These are phyloP conservation scores for Cladophialophora yegresii DNA, from an alignment of 2,329 filamentous ascomycete genomes.

Conservation along the genomic window DNA sequence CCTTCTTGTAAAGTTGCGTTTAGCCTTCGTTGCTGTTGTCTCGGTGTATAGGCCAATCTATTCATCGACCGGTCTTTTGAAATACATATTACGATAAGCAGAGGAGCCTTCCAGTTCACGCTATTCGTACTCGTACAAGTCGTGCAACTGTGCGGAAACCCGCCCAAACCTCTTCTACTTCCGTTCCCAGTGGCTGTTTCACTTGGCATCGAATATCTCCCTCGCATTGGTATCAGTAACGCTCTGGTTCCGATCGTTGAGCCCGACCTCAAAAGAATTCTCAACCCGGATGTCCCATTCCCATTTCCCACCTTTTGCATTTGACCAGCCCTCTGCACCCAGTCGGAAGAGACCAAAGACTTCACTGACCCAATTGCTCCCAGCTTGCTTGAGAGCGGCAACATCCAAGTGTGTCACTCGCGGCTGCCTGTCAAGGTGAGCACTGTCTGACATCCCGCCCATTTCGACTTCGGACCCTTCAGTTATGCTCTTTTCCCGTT, in stretches of 20 bases:
- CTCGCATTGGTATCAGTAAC: conserved; percentile 4
- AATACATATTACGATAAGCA: conserved; percentile 1
- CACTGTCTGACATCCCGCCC: conserved; percentile 7
- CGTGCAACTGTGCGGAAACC: not conserved
- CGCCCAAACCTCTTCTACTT: not conserved
- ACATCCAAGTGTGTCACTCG: conserved; percentile 14
- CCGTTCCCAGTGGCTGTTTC: not conserved
- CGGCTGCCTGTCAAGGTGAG: not conserved
- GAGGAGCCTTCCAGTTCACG: not conserved
- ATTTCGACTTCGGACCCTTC: conserved; percentile 21
- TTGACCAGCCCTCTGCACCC: conserved; percentile 21
- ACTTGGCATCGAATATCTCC: not conserved
- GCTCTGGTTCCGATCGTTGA: conserved; percentile 17
- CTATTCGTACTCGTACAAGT: not conserved
- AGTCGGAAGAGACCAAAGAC: conserved; percentile 24
- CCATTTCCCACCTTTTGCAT: conserved; percentile 11
- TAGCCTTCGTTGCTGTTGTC: not conserved
- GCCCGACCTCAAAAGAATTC: conserved; percentile 21
- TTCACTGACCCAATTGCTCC: conserved; percentile 28
- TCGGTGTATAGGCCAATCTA: not conserved
- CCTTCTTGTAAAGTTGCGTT: not conserved
- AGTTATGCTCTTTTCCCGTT: conserved; percentile 14
- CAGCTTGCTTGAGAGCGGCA: conserved; percentile 5
- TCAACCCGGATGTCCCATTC: conserved; percentile 23
- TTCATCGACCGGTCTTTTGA: not conserved